A percentile compares a stretch with the other conserved stretches of the same genome.
Evolutionary conservation across 176 grass and related monocot genomes (phyloP).

Genomic region (Guadua angustifolia): DNA sequence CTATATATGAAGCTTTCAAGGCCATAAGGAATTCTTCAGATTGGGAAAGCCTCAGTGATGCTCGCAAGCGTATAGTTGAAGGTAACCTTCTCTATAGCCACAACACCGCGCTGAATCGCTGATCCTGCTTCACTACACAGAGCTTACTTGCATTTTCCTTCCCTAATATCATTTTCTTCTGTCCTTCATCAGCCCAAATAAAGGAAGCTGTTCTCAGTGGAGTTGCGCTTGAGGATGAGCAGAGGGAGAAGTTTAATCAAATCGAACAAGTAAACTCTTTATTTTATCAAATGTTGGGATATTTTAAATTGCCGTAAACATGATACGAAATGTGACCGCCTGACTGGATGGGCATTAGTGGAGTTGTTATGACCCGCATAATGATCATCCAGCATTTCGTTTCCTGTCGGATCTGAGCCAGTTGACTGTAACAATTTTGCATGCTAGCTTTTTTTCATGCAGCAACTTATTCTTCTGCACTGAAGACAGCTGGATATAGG

Average conservation of each 20-base stretch:
- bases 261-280: conserved; percentile 72
- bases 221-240: conserved; percentile 83
- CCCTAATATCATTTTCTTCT: conserved; percentile 10
- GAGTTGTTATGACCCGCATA: background rate
- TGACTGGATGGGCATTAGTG: background rate
- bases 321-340: background rate
- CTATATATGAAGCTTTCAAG: conserved; percentile 84
- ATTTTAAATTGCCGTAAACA: background rate
- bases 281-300: background rate
- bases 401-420: background rate
- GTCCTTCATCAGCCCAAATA: conserved; percentile 62
- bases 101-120: background rate
- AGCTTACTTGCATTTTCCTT: background rate
- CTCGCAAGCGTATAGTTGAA: conserved; percentile 85
- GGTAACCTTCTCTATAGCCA: conserved; percentile 46
- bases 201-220: conserved; percentile 93
- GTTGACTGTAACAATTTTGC: background rate
- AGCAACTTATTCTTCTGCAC: background rate
- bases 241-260: conserved; percentile 88
- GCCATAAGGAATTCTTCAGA: conserved; percentile 75
- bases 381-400: background rate
- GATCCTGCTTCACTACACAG: background rate
- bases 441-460: background rate
- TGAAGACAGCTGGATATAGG: background rate
- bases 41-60: conserved; percentile 71